Conservation (phyloP, 441 rosid genomes). For the Adansonia madagascariensis region DNA sequence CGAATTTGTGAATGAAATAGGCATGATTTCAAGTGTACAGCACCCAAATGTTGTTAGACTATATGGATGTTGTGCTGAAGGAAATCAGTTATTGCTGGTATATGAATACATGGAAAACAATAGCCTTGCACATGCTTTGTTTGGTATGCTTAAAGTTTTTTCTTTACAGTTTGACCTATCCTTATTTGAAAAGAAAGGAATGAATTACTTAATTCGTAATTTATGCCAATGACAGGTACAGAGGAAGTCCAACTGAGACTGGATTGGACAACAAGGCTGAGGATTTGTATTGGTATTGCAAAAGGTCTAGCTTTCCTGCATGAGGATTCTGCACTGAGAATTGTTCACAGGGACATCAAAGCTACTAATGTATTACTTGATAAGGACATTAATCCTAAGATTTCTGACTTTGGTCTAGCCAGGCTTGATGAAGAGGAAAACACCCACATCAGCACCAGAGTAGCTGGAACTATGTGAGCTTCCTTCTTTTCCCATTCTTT, state of each 20-base stretch:
- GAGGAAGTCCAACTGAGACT: conserved; percentile 53
- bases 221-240: conserved; percentile 28
- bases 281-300: conserved; percentile 65
- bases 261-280: conserved; percentile 70
- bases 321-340: conserved; percentile 64
- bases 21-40: conserved; percentile 62
- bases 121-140: conserved; percentile 54
- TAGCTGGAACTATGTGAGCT: conserved; percentile 78
- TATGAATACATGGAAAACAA: conserved; percentile 65
- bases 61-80: conserved; percentile 55
- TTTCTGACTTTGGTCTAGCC: conserved; percentile 83
- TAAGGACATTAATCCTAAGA: conserved; percentile 61
- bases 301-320: conserved; percentile 78
- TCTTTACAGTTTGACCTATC: neutral
- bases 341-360: conserved; percentile 84
- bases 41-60: conserved; percentile 58
- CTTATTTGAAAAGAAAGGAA: neutral
- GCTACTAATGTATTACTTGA: conserved; percentile 82
- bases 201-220: neutral
- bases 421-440: conserved; percentile 82
- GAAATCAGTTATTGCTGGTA: conserved; percentile 50
- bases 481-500: neutral
- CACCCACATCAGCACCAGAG: conserved; percentile 76
- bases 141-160: conserved; percentile 38
- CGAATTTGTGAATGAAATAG: conserved; percentile 72